Evolutionary conservation across 371 early-diverging fungal species (phyloP).

Genomic region (Mucor mucedo): DNA sequence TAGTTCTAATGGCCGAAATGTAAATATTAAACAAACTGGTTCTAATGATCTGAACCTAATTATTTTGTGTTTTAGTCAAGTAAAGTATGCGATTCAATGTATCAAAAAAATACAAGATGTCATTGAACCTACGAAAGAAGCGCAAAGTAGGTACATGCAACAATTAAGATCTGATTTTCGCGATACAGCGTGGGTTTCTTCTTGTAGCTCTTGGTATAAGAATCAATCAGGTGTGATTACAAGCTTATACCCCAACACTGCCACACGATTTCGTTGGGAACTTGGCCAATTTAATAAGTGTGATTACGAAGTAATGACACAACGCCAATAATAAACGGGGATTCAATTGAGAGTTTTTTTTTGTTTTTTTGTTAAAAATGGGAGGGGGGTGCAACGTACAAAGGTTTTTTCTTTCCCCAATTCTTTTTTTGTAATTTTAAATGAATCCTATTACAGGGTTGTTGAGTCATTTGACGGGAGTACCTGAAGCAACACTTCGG

Average conservation of each 20-base stretch:
- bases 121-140: constrained; percentile 21
- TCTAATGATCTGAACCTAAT: neutral
- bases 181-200: constrained; percentile 40
- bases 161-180: constrained; percentile 35
- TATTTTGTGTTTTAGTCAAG: constrained; percentile 21
- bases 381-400: constrained; percentile 5
- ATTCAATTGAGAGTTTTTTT: neutral
- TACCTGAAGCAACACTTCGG: constrained; percentile 66
- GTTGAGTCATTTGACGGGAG: constrained; percentile 47
- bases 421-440: neutral
- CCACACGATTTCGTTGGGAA: constrained; percentile 7
- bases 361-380: neutral
- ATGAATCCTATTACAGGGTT: constrained; percentile 37
- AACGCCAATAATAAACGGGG: neutral
- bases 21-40: neutral
- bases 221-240: constrained; percentile 32
- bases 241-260: constrained; percentile 8
- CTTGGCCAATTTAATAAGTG: neutral
- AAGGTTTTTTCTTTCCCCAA: constrained; percentile 3
- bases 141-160: constrained; percentile 24
- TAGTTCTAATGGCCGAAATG: constrained; percentile 37
- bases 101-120: constrained; percentile 2
- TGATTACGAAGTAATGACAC: constrained; percentile 1
- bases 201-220: constrained; percentile 50
- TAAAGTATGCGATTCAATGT: constrained; percentile 14